These are phyloP conservation scores for Aspergillus felis DNA, from an alignment of 2,329 filamentous ascomycete genomes.

Conservation along the genomic window DNA sequence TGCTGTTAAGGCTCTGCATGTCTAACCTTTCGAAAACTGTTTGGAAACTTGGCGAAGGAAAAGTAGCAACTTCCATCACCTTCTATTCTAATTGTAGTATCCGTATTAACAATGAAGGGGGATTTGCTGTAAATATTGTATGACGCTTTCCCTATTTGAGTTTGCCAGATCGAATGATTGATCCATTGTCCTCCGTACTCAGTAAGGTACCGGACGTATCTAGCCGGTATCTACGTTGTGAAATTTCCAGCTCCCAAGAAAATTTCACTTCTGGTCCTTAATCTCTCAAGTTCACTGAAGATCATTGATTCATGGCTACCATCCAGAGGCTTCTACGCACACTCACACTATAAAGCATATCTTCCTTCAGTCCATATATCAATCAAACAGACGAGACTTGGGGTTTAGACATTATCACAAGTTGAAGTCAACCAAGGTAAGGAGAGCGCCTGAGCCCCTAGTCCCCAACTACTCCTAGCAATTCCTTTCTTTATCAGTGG, in stretches of 20 bases:
- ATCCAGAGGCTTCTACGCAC: background rate
- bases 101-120: background rate
- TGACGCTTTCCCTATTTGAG: background rate
- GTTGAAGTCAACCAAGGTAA: background rate
- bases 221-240: background rate
- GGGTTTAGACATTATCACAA: too few relatives aligned
- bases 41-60: background rate
- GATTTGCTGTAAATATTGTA: background rate
- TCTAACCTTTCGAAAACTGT: background rate
- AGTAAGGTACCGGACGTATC: background rate
- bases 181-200: background rate
- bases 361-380: background rate
- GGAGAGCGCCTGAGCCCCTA: background rate
- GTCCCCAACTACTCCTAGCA: background rate
- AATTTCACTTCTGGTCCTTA: background rate
- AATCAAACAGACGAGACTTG: background rate
- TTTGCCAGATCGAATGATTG: background rate
- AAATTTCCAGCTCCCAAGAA: background rate
- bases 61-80: background rate
- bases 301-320: background rate
- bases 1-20: background rate
- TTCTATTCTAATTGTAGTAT: background rate
- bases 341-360: background rate
- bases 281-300: background rate
- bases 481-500: background rate